Conservation (phyloP, 352 stramenopile species). For the Phytophthora ohioensis region DNA sequence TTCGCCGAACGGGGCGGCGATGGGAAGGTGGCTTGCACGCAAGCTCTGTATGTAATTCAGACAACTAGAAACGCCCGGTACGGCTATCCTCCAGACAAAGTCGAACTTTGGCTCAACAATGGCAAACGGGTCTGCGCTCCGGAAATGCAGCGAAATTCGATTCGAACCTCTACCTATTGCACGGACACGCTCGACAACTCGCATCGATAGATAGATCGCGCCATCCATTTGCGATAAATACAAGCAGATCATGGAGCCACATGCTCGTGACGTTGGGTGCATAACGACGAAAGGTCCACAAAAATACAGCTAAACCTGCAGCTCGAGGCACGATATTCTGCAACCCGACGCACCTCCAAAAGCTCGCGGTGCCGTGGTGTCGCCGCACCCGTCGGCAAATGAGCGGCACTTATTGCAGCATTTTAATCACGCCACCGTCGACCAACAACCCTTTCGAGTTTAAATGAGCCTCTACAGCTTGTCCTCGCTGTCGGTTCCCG, state of each 20-base stretch:
- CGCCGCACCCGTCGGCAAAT: not conserved
- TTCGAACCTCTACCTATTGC: slow-evolving; percentile 28
- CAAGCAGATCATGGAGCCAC: slow-evolving; percentile 2
- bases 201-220: too few species aligned
- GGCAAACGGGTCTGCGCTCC: slow-evolving; percentile 3
- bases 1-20: slow-evolving; percentile 20
- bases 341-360: slow-evolving; percentile 18
- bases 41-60: slow-evolving; percentile 43
- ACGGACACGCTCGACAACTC: slow-evolving; percentile 19
- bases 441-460: not conserved
- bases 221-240: slow-evolving; percentile 5
- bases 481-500: not conserved
- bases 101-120: slow-evolving; percentile 11
- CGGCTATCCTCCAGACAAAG: slow-evolving; percentile 34
- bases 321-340: slow-evolving; percentile 4
- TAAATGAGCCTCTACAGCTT: not conserved
- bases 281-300: slow-evolving; percentile 5
- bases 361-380: not conserved
- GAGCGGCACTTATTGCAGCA: not conserved
- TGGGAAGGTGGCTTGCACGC: slow-evolving; percentile 22
- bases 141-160: slow-evolving; percentile 18
- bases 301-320: slow-evolving; percentile 1
- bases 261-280: not conserved
- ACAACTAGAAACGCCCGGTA: slow-evolving; percentile 42
- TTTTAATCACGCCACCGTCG: not conserved